Evolutionary conservation across 805 yeast genomes (phyloP), one percentile per base, ranked within the genome.

Genomic region (Candida oleophila): DNA sequence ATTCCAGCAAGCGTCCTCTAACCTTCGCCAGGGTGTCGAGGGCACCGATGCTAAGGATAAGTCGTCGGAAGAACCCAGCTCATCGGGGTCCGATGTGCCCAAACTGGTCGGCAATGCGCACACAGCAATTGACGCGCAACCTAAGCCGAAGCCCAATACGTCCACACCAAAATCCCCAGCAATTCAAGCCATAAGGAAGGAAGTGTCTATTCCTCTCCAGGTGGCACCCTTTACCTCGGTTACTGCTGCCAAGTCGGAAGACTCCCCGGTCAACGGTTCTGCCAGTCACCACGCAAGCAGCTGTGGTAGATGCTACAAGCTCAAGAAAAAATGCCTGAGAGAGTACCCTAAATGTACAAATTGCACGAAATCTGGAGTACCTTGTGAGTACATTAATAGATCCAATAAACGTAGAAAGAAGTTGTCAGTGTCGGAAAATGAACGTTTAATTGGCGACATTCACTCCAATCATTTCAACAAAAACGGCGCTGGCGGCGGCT

Each of bases 281-380:
- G 49, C 42, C 8, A 59, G 68, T 18, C 72, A 65, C 49, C 71
- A 67, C 48, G 61, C 67, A 12, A 61, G 59, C 50, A 71, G 68
- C 57, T 71, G 76, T 48, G 62, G 54, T 32, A 55, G 74, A 18
- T 71, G 76, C 55, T 70, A 72, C 48, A 56, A 70, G 34, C 59
- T 72, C 46, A 72, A 72, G 59, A 72, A 72, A 52, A 69, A 70
- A 53, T 72, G 76, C 50, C 60, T 64, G 40, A 57, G 75, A 43
- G 61, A 60, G 30, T 65, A 64, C 45, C 76, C 77, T 8, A 55
- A 52, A 44, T 72, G 77, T 44, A 53, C 58, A 37, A 63, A 68
- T 51, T 72, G 77, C 50, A 44, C 40, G n/a, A 65, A 65, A 46
- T 56, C 73, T 2, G 62, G 66, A 2, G 52, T 68, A 25, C 63